These are phyloP conservation scores for Mediolabrus comicus DNA, from an alignment of 108 stramenopile genomes.

Conservation along the genomic window DNA sequence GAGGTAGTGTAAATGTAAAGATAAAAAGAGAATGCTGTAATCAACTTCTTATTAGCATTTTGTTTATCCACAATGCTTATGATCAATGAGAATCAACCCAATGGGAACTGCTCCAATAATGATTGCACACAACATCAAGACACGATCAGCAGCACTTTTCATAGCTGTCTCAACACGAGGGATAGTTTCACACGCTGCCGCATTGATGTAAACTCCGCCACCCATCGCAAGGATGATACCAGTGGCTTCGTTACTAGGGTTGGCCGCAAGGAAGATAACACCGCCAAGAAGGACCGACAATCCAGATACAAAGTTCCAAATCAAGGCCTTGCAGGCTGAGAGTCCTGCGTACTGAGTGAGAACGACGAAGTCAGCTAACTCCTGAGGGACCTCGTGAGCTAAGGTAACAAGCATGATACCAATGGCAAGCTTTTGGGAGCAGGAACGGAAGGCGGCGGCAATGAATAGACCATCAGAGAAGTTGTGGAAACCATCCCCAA, in stretches of 20 bases:
- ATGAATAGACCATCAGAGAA: slow-evolving; percentile 86
- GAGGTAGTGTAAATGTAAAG: no score
- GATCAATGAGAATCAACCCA: slow-evolving; percentile 82
- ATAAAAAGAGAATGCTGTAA: no score
- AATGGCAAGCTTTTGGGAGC: slow-evolving; percentile 43
- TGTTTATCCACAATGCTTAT: slow-evolving; percentile 72
- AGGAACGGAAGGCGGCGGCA: slow-evolving; percentile 65
- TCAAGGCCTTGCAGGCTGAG: slow-evolving; percentile 40
- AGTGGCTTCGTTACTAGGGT: slow-evolving; percentile 43
- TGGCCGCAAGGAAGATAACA: slow-evolving; percentile 45
- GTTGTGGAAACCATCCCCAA: slow-evolving; percentile 79
- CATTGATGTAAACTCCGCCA: slow-evolving; percentile 76
- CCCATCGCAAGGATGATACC: slow-evolving; percentile 71
- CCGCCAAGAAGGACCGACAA: slow-evolving; percentile 68
- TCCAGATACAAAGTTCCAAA: slow-evolving; percentile 70
- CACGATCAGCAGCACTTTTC: slow-evolving; percentile 17
- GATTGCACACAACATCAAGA: slow-evolving; percentile 48
- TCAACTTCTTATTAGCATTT: background rate
- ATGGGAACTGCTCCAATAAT: slow-evolving; percentile 71
- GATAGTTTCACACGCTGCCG: slow-evolving; percentile 64
- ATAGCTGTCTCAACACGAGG: slow-evolving; percentile 41
- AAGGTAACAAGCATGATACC: slow-evolving; percentile 62
- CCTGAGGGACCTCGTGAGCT: slow-evolving; percentile 82
- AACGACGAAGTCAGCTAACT: slow-evolving; percentile 82
- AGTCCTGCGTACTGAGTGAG: slow-evolving; percentile 66